phyloP scores from a whole-genome alignment of 495 filamentous ascomycete genomes.

The Xylaria nigripes region DNA sequence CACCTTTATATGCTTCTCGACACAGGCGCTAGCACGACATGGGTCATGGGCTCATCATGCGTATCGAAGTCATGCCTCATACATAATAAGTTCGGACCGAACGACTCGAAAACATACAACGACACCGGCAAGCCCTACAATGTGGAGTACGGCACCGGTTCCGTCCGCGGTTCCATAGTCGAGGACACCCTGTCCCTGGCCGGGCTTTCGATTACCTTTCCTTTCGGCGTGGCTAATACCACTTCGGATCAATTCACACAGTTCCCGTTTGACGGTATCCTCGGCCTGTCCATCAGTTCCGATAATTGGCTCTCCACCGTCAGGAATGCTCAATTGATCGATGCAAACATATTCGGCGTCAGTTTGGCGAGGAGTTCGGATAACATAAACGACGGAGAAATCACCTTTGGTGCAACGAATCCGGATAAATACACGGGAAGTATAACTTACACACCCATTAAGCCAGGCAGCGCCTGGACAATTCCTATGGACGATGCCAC shows the following conservation, averaged over 20 bases:
- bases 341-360: constrained; percentile 59
- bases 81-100: constrained; percentile 59
- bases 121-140: constrained; percentile 41
- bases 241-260: constrained; percentile 60
- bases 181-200: constrained; percentile 59
- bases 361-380: constrained; percentile 57
- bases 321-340: constrained; percentile 46
- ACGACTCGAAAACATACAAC: constrained; percentile 50
- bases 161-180: constrained; percentile 53
- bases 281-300: constrained; percentile 59
- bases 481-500: constrained; percentile 57
- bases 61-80: constrained; percentile 48
- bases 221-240: constrained; percentile 60
- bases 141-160: constrained; percentile 65
- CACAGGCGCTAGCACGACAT: constrained; percentile 68
- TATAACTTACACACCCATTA: constrained; percentile 52
- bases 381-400: constrained; percentile 58
- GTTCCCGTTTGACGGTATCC: constrained; percentile 82
- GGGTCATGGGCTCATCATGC: constrained; percentile 67
- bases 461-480: constrained; percentile 49
- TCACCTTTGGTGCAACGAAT: constrained; percentile 69
- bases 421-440: constrained; percentile 54
- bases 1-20: constrained; percentile 68
- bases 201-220: constrained; percentile 49
- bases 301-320: constrained; percentile 59